Evolutionary conservation across 2,329 filamentous ascomycete species (phyloP).

Genomic region (Ophiostoma triangulosporum): DNA sequence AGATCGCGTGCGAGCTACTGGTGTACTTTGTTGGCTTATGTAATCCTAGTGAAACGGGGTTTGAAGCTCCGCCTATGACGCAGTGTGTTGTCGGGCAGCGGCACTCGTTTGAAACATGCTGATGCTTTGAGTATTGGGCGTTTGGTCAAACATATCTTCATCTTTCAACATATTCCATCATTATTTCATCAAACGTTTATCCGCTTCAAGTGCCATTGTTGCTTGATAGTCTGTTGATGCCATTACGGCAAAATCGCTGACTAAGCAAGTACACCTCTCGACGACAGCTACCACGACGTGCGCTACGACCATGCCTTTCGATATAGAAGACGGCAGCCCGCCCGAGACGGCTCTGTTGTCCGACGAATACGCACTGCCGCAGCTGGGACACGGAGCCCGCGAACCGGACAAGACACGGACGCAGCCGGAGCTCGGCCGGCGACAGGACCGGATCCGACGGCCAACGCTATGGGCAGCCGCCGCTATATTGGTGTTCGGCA

Average conservation of each 20-base stretch:
- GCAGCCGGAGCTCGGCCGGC: neutral
- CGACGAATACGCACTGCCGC: neutral
- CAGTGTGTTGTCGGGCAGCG: neutral
- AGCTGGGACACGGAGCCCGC: neutral
- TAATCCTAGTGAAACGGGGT: no score
- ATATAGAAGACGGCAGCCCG: neutral
- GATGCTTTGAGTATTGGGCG: neutral
- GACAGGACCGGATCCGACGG: neutral
- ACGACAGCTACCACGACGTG: neutral
- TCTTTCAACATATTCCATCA: no score
- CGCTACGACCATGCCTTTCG: no score
- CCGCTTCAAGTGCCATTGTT: no score
- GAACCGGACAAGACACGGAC: neutral
- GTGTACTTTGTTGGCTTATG: no score
- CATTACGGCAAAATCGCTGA: neutral
- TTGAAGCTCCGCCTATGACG: neutral
- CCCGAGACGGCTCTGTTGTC: neutral
- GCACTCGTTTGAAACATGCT: neutral
- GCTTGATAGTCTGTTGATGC: no score
- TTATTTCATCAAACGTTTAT: no score
- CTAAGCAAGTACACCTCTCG: neutral
- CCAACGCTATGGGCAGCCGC: neutral
- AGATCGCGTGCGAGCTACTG: no score
- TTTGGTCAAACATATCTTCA: neutral
- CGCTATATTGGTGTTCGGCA: neutral